Evolutionary conservation across 306 rosid genomes (phyloP), one percentile per base, ranked within the genome.

Genomic region (Betula pendula): DNA sequence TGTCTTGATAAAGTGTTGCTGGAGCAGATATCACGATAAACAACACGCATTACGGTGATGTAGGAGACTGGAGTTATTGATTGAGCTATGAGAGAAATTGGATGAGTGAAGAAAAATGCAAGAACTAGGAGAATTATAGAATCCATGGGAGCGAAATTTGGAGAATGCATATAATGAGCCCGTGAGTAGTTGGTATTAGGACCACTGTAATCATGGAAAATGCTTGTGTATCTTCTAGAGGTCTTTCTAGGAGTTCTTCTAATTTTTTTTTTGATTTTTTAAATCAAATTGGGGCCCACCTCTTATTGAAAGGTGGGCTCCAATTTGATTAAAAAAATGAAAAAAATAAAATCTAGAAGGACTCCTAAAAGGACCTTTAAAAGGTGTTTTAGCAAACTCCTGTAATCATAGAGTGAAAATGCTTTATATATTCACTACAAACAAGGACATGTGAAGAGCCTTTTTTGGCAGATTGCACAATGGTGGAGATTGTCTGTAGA

Each of bases 361-460:
- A n/a, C n/a, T n/a, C n/a, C n/a, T n/a, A n/a, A n/a, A n/a, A n/a
- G n/a, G n/a, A n/a, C n/a, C n/a, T n/a, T n/a, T n/a, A n/a, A n/a
- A n/a, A n/a, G n/a, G n/a, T n/a, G n/a, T n/a, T n/a, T n/a, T n/a
- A n/a, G n/a, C n/a, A n/a, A n/a, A n/a, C n/a, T n/a, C 82, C 86
- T 67, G 87, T 82, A 80, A 80, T 76, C 74, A 66, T 72, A 83
- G 86, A 72, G 79, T 48, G 78, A 55, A 79, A 76, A 77, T 77
- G 75, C 60, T 83, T 85, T 55, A 72, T 83, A 74, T 73, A 72
- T 82, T 85, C 89, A 77, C 83, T 85, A 89, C 79, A 87, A 83
- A 91, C 96, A 91, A 87, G 87, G 84, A 81, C 96, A 89, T 89
- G 93, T 91, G 93, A 88, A 73, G 87, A 68, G 51, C 62, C 75